phyloP scores from a whole-genome alignment of 176 grass and related monocot species.

The Aegilops umbellulata region DNA sequence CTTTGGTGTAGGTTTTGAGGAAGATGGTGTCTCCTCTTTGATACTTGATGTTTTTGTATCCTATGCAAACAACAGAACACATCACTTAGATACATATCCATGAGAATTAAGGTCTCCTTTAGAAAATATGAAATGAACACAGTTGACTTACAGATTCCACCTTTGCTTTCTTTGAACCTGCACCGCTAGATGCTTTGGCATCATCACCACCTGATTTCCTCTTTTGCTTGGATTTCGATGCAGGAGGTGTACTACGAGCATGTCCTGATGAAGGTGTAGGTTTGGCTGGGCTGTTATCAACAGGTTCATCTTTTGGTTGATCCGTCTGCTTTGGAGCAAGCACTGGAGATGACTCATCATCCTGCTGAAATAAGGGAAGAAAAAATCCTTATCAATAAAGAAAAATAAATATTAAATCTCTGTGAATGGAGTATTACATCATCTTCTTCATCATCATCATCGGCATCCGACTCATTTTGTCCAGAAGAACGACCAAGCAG shows the following conservation, averaged over 20 bases:
- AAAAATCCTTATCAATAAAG: not conserved
- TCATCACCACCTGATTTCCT: slow-evolving; percentile 82
- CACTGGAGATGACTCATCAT: slow-evolving; percentile 83
- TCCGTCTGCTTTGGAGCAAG: slow-evolving; percentile 86
- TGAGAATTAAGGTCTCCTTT: not conserved
- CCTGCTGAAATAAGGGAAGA: slow-evolving; percentile 41
- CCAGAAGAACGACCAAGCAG: slow-evolving; percentile 86
- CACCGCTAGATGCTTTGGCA: slow-evolving; percentile 44
- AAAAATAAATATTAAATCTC: slow-evolving; percentile 14
- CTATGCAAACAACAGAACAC: slow-evolving; percentile 27
- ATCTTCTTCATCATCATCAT: slow-evolving; percentile 92
- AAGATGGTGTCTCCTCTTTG: slow-evolving; percentile 58
- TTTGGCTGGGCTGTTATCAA: slow-evolving; percentile 69
- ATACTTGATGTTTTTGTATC: slow-evolving; percentile 45
- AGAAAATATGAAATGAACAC: not conserved
- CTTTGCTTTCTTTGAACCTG: slow-evolving; percentile 80
- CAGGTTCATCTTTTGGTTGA: slow-evolving; percentile 74
- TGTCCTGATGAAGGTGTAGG: slow-evolving; percentile 43
- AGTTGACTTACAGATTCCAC: slow-evolving; percentile 68
- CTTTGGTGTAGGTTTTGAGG: slow-evolving; percentile 54
- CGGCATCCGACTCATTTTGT: slow-evolving; percentile 79
- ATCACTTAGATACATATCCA: not conserved
- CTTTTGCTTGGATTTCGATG: slow-evolving; percentile 89
- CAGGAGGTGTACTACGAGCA: slow-evolving; percentile 51
- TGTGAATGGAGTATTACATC: slow-evolving; percentile 46